These are phyloP conservation scores for Tuber aestivum DNA, from an alignment of 495 filamentous ascomycete genomes.

Conservation along the genomic window DNA sequence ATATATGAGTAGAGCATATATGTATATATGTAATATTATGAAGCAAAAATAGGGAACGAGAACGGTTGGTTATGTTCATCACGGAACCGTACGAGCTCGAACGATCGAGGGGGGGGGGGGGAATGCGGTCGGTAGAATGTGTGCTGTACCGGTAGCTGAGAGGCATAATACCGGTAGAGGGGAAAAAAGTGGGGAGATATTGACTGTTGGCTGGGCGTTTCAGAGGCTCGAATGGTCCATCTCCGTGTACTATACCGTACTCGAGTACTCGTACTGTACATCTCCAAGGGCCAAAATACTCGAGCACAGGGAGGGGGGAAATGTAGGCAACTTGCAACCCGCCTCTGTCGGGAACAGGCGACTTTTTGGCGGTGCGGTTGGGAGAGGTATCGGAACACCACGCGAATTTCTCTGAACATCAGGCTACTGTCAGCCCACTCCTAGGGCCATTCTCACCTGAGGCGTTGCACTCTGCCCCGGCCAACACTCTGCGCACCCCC, in stretches of 20 bases:
- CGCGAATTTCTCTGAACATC: slow-evolving; percentile 16
- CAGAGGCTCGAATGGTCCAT: background rate
- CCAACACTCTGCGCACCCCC: slow-evolving; percentile 8
- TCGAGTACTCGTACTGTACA: background rate
- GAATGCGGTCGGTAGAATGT: background rate
- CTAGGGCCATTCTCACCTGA: slow-evolving; percentile 29
- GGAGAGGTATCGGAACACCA: background rate
- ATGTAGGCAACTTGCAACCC: background rate
- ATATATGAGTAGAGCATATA: no score
- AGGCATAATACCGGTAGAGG: no score
- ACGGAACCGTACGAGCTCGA: background rate
- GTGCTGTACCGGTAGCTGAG: no score
- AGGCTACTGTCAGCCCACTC: slow-evolving; percentile 39
- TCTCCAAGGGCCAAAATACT: background rate
- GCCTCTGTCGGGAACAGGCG: background rate
- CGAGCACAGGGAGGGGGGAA: background rate
- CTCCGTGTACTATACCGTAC: no score
- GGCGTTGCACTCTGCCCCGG: slow-evolving; percentile 5
- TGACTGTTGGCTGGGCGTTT: background rate
- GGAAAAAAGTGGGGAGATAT: slow-evolving; percentile 15
- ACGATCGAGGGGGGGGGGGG: background rate
- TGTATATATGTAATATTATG: no score
- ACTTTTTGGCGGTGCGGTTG: background rate
- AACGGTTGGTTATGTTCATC: background rate
- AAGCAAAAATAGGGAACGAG: background rate